A percentile compares a stretch with the other conserved stretches of the same genome.
Evolutionary conservation across 192 early-diverging fungal genomes (phyloP).

Genomic region (Jimgerdemannia flammicorona): DNA sequence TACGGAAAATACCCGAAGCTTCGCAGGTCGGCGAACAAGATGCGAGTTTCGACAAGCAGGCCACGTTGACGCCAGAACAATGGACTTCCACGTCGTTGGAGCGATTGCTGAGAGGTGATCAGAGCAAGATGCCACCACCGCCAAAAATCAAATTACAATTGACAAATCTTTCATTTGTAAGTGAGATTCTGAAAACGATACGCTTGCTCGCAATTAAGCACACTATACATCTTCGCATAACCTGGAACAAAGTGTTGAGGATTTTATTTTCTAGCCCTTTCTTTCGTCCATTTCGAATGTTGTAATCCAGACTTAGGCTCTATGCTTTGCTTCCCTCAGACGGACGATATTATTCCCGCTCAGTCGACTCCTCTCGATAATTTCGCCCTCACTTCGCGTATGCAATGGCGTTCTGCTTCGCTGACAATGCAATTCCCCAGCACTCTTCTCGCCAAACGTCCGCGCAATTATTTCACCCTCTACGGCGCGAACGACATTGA

Average conservation of each 20-base stretch:
- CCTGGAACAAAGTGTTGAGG: too few species aligned
- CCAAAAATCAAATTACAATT: constrained; percentile 43
- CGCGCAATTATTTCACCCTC: constrained; percentile 69
- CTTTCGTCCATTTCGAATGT: constrained; percentile 26
- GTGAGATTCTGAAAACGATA: background rate
- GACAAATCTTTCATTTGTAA: constrained; percentile 49
- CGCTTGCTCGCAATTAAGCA: constrained; percentile 19
- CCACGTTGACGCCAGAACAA: constrained; percentile 34
- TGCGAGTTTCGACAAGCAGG: background rate
- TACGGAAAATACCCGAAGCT: constrained; percentile 11
- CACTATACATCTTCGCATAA: background rate
- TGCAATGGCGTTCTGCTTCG: constrained; percentile 65
- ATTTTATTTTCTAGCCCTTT: background rate
- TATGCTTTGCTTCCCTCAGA: constrained; percentile 41
- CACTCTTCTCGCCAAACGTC: constrained; percentile 47
- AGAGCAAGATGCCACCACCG: constrained; percentile 25
- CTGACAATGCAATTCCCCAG: constrained; percentile 65
- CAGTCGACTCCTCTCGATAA: constrained; percentile 57
- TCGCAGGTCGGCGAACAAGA: background rate
- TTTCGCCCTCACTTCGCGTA: constrained; percentile 68
- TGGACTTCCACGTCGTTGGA: constrained; percentile 46
- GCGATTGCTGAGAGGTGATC: constrained; percentile 36
- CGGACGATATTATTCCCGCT: constrained; percentile 48
- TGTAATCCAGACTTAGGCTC: constrained; percentile 39
- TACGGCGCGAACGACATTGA: constrained; percentile 89